phyloP scores from a whole-genome alignment of 345 rosid species.

The Acer saccharum region DNA sequence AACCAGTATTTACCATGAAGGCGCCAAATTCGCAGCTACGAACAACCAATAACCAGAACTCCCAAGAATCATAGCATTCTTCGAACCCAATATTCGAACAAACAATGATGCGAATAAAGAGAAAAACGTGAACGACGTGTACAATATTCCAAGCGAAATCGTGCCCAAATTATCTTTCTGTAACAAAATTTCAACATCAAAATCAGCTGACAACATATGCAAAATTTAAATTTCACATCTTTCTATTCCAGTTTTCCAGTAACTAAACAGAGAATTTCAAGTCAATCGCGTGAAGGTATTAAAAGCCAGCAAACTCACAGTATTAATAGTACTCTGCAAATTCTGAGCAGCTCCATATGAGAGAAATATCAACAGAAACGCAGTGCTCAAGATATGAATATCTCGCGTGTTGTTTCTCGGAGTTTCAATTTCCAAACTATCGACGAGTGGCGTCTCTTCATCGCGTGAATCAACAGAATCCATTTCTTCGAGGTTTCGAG shows the following conservation, averaged over 20 bases:
- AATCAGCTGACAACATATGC: background rate
- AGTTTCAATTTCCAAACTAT: constrained; percentile 27
- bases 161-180: constrained; percentile 80
- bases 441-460: constrained; percentile 64
- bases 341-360: constrained; percentile 98
- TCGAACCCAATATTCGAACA: constrained; percentile 78
- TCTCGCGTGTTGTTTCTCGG: constrained; percentile 58
- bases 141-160: constrained; percentile 83
- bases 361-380: constrained; percentile 75
- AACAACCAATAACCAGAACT: constrained; percentile 92
- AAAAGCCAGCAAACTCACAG: constrained; percentile 44
- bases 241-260: background rate
- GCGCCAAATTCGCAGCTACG: constrained; percentile 81
- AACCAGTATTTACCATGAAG: constrained; percentile 62
- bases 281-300: background rate
- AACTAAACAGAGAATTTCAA: background rate
- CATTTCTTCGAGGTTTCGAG: constrained; percentile 34
- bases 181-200: constrained; percentile 20
- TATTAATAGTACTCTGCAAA: constrained; percentile 78
- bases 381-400: constrained; percentile 75
- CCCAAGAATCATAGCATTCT: constrained; percentile 82
- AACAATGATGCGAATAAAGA: constrained; percentile 80
- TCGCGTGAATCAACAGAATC: constrained; percentile 38
- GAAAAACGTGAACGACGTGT: constrained; percentile 81
- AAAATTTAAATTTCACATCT: background rate